Base-by-base conservation (phyloP, 1,284 basidiomycete species). In the Earliella scabrosa region DNA sequence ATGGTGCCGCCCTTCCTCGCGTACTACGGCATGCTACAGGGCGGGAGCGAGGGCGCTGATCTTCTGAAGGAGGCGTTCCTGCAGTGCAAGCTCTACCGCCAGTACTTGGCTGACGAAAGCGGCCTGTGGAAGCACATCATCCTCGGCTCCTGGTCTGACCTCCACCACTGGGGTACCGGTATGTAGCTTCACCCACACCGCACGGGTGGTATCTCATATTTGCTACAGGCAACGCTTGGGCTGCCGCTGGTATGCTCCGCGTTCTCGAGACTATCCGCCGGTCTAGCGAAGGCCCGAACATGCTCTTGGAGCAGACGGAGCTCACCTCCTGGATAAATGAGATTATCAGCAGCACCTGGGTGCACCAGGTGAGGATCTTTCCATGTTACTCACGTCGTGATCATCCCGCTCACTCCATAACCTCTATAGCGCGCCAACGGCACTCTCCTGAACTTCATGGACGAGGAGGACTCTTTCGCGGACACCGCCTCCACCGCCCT, bases 1-100 rank as follows among this genome's bases (percentile, higher is more conserved):
- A 88, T 90, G 88, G 85, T 81, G 1, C 90, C 91, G 2, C 90
- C 91, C 1, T 93, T 92, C 71, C 75, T 94, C 38, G 89, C 92
- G 2, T 90, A 87, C 70, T 92, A 85, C 63, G 92, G 87, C 6
- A 76, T 75, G 4, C 59, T 80, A 18, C 60, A 75, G 63, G 72
- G 72, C 21, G 75, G 82, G 69, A 54, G 64, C 72, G 45, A 75
- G 61, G 66, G 69, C 65, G 50, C 76, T 18, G 70, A 74, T 0
- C 72, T 91, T 11, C 68, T 93, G 36, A 75, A 82, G 58, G 68
- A 71, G 10, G 86, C 89, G 0, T 89, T 88, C 70, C 77, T 83
- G 50, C 90, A 93, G 70, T 81, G 83, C 60, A 71, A 76, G 38
- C 75, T 87, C 2, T 92, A 92, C 67, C 83, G 90, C 27, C 69